These are phyloP conservation scores for carrot (Daucus carota) DNA, from an alignment of 129 eudicot genomes.

Conservation along the genomic window DNA sequence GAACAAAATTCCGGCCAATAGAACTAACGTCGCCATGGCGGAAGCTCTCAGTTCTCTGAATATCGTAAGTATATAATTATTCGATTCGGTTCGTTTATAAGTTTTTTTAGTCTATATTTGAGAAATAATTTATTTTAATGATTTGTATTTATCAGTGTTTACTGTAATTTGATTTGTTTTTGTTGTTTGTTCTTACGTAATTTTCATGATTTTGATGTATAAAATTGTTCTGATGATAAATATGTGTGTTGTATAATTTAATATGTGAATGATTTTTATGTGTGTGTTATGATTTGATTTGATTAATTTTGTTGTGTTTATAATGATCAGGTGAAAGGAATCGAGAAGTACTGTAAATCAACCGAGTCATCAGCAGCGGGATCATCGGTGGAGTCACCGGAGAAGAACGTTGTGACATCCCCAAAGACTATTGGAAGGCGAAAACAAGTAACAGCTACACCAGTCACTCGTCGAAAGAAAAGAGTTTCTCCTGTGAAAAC, in stretches of 20 bases:
- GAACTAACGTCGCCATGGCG: conserved; percentile 71
- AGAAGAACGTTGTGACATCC: conserved; percentile 18
- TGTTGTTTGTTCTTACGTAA: too few relatives aligned
- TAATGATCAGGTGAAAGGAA: conserved; percentile 49
- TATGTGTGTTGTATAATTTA: neutral
- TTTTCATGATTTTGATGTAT: neutral
- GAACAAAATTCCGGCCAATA: conserved; percentile 72
- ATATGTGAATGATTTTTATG: neutral
- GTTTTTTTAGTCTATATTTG: too few relatives aligned
- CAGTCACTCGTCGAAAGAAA: conserved; percentile 4
- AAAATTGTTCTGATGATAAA: too few relatives aligned
- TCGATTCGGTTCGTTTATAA: neutral
- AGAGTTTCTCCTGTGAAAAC: neutral
- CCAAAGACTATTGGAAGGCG: conserved; percentile 22
- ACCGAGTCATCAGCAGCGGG: conserved; percentile 23
- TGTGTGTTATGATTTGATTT: neutral
- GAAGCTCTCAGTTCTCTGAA: conserved; percentile 60
- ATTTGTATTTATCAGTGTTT: neutral
- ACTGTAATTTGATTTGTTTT: too few relatives aligned
- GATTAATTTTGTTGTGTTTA: neutral
- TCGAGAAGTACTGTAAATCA: conserved; percentile 32
- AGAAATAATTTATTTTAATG: too few relatives aligned
- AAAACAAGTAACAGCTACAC: conserved; percentile 25
- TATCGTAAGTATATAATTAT: conserved; percentile 24
- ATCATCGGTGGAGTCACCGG: conserved; percentile 43